Evolutionary conservation across 352 stramenopile species (phyloP).

Genomic region (Pythium dissimile): DNA sequence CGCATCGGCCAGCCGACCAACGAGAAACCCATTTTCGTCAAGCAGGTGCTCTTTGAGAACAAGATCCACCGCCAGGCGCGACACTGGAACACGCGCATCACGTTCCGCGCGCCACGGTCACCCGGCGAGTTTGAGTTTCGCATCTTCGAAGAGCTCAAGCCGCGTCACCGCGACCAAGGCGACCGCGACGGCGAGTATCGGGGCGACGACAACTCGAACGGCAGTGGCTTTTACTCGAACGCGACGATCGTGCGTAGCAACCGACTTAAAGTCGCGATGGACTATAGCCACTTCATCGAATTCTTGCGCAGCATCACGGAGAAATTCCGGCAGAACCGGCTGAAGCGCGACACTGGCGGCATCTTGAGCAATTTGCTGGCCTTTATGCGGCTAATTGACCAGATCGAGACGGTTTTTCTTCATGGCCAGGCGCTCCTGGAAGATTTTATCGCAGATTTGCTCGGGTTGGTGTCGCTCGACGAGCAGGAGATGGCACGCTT

Average conservation of each 20-base stretch:
- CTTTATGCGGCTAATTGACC: slow-evolving; percentile 63
- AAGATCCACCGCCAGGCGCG: slow-evolving; percentile 62
- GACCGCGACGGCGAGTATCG: slow-evolving; percentile 30
- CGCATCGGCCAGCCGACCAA: slow-evolving; percentile 68
- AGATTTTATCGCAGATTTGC: slow-evolving; percentile 52
- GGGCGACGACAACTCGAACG: slow-evolving; percentile 15
- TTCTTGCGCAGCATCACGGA: slow-evolving; percentile 56
- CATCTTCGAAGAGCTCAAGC: slow-evolving; percentile 70
- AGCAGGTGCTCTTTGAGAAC: slow-evolving; percentile 80
- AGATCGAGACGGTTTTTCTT: slow-evolving; percentile 74
- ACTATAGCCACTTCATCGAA: slow-evolving; percentile 81
- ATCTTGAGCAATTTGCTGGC: slow-evolving; percentile 61
- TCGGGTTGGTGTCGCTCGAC: slow-evolving; percentile 44
- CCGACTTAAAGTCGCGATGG: slow-evolving; percentile 64
- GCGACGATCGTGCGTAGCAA: slow-evolving; percentile 71
- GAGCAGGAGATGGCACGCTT: slow-evolving; percentile 43
- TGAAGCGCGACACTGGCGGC: slow-evolving; percentile 49
- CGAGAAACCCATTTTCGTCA: slow-evolving; percentile 83
- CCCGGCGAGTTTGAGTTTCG: slow-evolving; percentile 83
- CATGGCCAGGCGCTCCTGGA: slow-evolving; percentile 59
- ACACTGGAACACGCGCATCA: slow-evolving; percentile 74
- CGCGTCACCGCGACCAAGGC: slow-evolving; percentile 20
- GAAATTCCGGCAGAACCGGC: slow-evolving; percentile 55
- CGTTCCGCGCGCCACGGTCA: slow-evolving; percentile 72
- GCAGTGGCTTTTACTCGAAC: slow-evolving; percentile 50